Evolutionary conservation across 768 basidiomycete genomes (phyloP).

Genomic region (Russula sp.): DNA sequence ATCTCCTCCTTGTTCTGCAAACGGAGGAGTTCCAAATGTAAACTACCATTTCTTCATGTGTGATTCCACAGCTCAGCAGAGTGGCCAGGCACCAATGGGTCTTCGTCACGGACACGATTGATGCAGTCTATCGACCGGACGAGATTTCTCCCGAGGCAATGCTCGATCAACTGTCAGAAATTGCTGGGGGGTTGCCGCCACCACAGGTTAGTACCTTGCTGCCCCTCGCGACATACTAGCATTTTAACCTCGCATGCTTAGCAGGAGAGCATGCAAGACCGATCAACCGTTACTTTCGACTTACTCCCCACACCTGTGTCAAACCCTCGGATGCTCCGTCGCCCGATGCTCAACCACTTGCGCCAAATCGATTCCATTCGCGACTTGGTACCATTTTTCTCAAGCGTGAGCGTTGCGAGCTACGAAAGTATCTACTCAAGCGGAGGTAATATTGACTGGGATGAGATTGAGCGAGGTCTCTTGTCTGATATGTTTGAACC

Average conservation of each 20-base stretch:
- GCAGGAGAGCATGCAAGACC: conserved; percentile 7
- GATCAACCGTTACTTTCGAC: background rate
- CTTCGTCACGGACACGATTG: conserved; percentile 95
- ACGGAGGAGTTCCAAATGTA: conserved; percentile 98
- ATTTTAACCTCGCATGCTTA: background rate
- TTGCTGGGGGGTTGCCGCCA: conserved; percentile 61
- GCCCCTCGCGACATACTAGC: background rate
- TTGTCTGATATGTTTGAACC: conserved; percentile 89
- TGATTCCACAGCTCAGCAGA: background rate
- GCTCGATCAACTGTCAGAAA: conserved; percentile 85
- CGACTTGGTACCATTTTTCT: conserved; percentile 88
- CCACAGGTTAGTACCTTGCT: conserved; percentile 29
- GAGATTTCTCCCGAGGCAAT: conserved; percentile 80
- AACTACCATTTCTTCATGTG: conserved; percentile 3
- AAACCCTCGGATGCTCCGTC: conserved; percentile 51
- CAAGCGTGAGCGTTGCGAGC: conserved; percentile 77
- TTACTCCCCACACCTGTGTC: conserved; percentile 25
- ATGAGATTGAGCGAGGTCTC: conserved; percentile 74
- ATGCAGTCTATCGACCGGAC: conserved; percentile 85
- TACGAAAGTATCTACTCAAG: conserved; percentile 90
- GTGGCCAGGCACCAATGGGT: conserved; percentile 90
- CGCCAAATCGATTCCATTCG: conserved; percentile 78
- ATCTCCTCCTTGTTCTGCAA: conserved; percentile 86
- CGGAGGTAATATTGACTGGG: conserved; percentile 82
- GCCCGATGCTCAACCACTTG: conserved; percentile 62